Evolutionary conservation across 2,329 filamentous ascomycete species (phyloP), one percentile per base, ranked within the genome.

Genomic region (Venturia pyrina): DNA sequence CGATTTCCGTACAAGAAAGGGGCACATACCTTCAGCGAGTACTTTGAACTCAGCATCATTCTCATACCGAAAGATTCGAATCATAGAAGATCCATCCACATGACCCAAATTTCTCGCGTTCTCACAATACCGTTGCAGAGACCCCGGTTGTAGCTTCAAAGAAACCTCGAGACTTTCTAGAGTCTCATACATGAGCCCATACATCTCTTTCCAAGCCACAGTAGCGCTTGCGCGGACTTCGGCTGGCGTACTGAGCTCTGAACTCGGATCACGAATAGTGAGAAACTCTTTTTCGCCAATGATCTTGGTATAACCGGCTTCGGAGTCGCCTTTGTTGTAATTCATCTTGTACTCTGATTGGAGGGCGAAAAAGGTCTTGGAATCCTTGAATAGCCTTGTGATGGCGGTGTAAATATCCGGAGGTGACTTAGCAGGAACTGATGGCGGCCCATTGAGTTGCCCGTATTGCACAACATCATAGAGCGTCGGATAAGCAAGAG

Each of bases 221-320:
- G 74, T 74, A 0, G 75, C 70, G 1, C 11, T 70, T 19, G 70
- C 69, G 4, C 76, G 68, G 13, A 75, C 66, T 11, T 74, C 72
- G 11, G 75, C 32, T 5, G 53, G 53, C 15, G 53, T 59, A 74
- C 32, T 41, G n/a, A 46, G 56, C 28, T 73, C 75, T 37, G 73
- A 72, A 1, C 68, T 68, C 1, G 75, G 64, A 1, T 72, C 74
- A 5, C 75, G 70, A 1, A 77, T 63, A 0, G 75, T 76, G 67
- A 77, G 75, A 68, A 77, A 76, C 66, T 77, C 75, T 65, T 77
- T 77, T 64, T 77, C 75, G 8, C 75, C 74, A 0, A 69, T 70
- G 21, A 77, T 73, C 24, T 70, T 70, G 28, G 69, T 70, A 73
- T 73, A 77, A 43, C 75, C 75, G 69, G 76, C 75, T 69, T 77